Base-by-base conservation (phyloP, 2,329 filamentous ascomycete genomes). In the Xylogone sp. region DNA sequence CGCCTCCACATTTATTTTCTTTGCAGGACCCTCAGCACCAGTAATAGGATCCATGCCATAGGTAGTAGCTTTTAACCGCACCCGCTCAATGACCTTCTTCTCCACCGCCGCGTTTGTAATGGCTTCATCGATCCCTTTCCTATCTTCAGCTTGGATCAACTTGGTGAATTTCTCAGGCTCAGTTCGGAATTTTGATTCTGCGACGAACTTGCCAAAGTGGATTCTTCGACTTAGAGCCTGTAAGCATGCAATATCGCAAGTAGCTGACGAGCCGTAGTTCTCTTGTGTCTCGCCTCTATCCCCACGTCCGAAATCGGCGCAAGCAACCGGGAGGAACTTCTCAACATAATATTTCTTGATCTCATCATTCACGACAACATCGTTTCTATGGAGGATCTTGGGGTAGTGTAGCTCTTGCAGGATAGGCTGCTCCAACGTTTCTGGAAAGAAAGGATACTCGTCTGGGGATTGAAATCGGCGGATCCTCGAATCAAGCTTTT, bases 121-220 rank as follows among this genome's bases (percentile, higher is more conserved):
- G 34, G 92, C 91, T 27, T 84, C 86, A 63, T 87, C 91, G 60
- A 99, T 93, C 2, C 87, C 93, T 50, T 84, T 75, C 5, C 88
- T 78, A 69, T 99, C 92, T 55, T 78, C 84, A 1, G 83, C 86
- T 69, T 86, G 84, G 73, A 99, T 97, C 70, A 97, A 71, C 56
- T 76, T 77, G 5, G 88, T 92, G 68, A 93, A 99, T 56, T 75
- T 81, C 62, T 92, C 89, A 24, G 84, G 80, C 60, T 97, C 89
- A 45, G 87, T 86, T 62, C 82, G 81, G 72, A 97, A 99, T 74
- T 99, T 99, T 53, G 87, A 86, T 77, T 99, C 94, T 43, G 94
- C 94, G 8, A 99, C 94, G 65, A 97, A 97, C 74, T 97, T 99
- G 61, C 94, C 94, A 73, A 96, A 99, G 71, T 99, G 94, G 61